Evolutionary conservation across 106 monocot species (phyloP).

Genomic region (Alisma plantagoaquatica): DNA sequence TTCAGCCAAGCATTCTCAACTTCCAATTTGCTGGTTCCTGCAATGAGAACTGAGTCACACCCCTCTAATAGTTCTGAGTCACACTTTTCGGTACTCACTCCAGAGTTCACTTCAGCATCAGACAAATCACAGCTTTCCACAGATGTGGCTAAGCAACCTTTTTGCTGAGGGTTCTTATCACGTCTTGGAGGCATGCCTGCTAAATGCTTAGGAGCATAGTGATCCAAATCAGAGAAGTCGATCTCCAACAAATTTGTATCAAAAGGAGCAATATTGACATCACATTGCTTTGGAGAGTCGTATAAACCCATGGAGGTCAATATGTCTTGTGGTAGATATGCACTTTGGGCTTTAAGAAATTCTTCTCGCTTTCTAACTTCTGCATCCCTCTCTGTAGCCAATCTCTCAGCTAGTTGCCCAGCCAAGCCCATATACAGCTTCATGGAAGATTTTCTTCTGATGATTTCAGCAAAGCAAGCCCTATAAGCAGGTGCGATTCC

Average conservation of each 20-base stretch:
- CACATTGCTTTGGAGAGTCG: slow-evolving; percentile 79
- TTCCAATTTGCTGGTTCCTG: slow-evolving; percentile 91
- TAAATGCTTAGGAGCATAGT: slow-evolving; percentile 45
- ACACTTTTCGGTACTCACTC: slow-evolving; percentile 24
- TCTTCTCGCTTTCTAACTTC: slow-evolving; percentile 70
- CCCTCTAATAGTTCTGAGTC: slow-evolving; percentile 35
- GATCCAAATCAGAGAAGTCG: slow-evolving; percentile 74
- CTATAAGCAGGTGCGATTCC: slow-evolving; percentile 76
- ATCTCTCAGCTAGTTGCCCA: slow-evolving; percentile 71
- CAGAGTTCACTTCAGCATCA: slow-evolving; percentile 28
- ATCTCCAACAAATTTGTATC: slow-evolving; percentile 71
- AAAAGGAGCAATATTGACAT: slow-evolving; percentile 75
- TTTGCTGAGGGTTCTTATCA: slow-evolving; percentile 20
- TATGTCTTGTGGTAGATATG: slow-evolving; percentile 66
- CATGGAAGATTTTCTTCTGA: slow-evolving; percentile 59
- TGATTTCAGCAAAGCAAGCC: slow-evolving; percentile 85
- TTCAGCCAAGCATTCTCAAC: slow-evolving; percentile 93
- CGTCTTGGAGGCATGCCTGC: slow-evolving; percentile 27
- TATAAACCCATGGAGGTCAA: slow-evolving; percentile 77
- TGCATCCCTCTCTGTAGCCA: slow-evolving; percentile 71
- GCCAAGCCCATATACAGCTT: slow-evolving; percentile 94
- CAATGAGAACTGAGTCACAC: slow-evolving; percentile 46
- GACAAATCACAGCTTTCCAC: slow-evolving; percentile 22
- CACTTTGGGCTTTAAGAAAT: slow-evolving; percentile 59
- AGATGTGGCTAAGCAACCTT: slow-evolving; percentile 12